Base-by-base conservation (phyloP, 106 monocot species). In the Iris macrosiphon region DNA sequence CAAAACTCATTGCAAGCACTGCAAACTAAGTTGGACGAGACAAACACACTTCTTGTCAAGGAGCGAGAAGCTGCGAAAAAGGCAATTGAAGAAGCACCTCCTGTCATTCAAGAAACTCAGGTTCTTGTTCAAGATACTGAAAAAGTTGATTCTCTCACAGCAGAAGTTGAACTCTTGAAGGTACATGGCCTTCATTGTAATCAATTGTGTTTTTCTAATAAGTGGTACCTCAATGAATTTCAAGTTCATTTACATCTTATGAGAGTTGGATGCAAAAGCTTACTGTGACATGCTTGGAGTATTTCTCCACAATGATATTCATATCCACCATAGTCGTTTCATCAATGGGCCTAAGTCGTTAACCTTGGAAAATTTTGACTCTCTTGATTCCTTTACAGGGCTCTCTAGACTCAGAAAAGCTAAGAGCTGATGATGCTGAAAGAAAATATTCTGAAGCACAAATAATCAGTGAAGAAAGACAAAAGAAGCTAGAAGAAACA, bases 61-160 rank as follows among this genome's bases (percentile, higher is more conserved):
- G 86, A 87, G 68, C 37, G 77, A 55, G 81, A 81, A 22, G 71
- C 73, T 33, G 68, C 63, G 32, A 49, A 59, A 38, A 80, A 74
- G 69, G 73, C 73, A 41, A 69, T 81, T 69, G 81, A 60, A 71
- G 86, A 87, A 64, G 81, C 77, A 45, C 81, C 77, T 52, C 74
- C 86, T 49, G 70, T 87, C 26, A 58, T 87, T 49, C 57, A 81
- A 50, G 81, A 87, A 71, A 81, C 72, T 32, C 63, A 69, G 31
- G 66, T 87, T 67, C 64, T 87, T 77, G 77, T 87, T 68, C 71
- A 81, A 52, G 81, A 87, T 51, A 87, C 81, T 8, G 67, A 77
- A 65, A 87, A 78, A 44, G 59, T 87, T 50, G 77, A 81, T 46
- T 56, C 63, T 10, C 66, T 81, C 53, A 68, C 74, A 32, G 71